Evolutionary conservation across 1,139 yeast genomes (phyloP).

Genomic region (Scheffersomyces lignicola): DNA sequence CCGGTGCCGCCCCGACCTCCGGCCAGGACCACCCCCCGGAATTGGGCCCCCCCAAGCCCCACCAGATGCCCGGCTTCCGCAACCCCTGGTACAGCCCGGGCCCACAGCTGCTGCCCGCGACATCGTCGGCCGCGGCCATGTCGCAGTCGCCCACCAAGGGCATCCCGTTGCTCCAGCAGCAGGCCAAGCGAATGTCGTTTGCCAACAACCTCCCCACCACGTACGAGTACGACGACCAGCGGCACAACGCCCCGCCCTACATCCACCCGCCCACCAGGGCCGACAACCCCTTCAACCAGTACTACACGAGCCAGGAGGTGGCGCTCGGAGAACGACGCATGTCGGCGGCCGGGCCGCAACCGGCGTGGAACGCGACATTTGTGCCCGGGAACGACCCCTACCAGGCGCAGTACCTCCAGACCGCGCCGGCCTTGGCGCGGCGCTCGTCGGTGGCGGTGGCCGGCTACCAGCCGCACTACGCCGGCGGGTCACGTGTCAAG

Average conservation of each 20-base stretch:
- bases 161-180: conserved; percentile 27
- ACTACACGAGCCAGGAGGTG: conserved; percentile 44
- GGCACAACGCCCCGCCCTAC: conserved; percentile 26
- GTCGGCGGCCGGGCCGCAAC: conserved; percentile 44
- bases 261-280: conserved; percentile 50
- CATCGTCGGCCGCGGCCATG: conserved; percentile 11
- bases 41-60: conserved; percentile 18
- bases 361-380: conserved; percentile 7
- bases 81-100: conserved; percentile 46
- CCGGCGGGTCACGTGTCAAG: conserved; percentile 18
- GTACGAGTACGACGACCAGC: conserved; percentile 40
- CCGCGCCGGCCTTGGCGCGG: conserved; percentile 19
- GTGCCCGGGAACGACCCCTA: conserved; percentile 8
- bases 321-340: conserved; percentile 38
- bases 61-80: conserved; percentile 31
- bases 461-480: conserved; percentile 17
- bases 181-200: conserved; percentile 38
- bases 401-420: conserved; percentile 12
- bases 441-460: conserved; percentile 42
- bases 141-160: conserved; percentile 33
- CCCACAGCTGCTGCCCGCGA: conserved; percentile 14
- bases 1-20: conserved; percentile 1
- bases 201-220: conserved; percentile 54
- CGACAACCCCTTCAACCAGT: conserved; percentile 49
- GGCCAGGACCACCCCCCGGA: conserved; percentile 13